These are phyloP conservation scores for Fusarium clavum DNA, from an alignment of 2,329 filamentous ascomycete species.

Conservation along the genomic window DNA sequence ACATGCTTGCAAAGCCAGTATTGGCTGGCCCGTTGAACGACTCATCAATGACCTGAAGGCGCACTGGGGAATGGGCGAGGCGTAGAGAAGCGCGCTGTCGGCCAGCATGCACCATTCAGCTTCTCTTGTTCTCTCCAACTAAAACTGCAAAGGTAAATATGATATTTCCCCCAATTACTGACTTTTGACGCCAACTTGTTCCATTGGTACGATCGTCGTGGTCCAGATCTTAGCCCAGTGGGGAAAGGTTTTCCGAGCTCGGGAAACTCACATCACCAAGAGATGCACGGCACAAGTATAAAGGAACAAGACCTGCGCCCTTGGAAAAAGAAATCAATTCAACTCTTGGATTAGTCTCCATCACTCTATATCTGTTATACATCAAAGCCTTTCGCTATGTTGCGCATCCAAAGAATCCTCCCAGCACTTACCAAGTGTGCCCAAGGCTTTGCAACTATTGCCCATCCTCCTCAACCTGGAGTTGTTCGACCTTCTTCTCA, in stretches of 20 bases:
- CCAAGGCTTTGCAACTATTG: constrained; percentile 24
- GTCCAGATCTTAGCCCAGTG: not conserved
- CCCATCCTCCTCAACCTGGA: constrained; percentile 8
- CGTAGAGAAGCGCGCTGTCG: not conserved
- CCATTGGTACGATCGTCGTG: not conserved
- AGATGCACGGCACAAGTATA: constrained; percentile 26
- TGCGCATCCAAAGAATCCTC: constrained; percentile 17
- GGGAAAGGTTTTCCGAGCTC: constrained; percentile 45
- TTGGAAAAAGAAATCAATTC: not conserved
- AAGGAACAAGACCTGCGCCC: constrained; percentile 9
- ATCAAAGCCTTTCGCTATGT: constrained; percentile 2
- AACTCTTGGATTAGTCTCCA: not conserved
- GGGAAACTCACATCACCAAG: constrained; percentile 31
- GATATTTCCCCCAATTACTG: not conserved
- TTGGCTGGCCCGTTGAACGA: constrained; percentile 55
- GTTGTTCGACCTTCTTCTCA: constrained; percentile 52
- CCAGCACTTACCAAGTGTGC: constrained; percentile 3
- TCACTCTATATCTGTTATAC: accelerated
- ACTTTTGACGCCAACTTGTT: not conserved
- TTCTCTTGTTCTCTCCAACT: too few species aligned
- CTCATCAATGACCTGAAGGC: constrained; percentile 49
- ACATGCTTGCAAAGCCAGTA: constrained; percentile 49
- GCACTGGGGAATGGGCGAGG: constrained; percentile 39
- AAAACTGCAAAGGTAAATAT: too few species aligned
- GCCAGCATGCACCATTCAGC: not conserved